Base-by-base conservation (phyloP, 371 early-diverging fungal genomes). In the Capillidium heterosporum region DNA sequence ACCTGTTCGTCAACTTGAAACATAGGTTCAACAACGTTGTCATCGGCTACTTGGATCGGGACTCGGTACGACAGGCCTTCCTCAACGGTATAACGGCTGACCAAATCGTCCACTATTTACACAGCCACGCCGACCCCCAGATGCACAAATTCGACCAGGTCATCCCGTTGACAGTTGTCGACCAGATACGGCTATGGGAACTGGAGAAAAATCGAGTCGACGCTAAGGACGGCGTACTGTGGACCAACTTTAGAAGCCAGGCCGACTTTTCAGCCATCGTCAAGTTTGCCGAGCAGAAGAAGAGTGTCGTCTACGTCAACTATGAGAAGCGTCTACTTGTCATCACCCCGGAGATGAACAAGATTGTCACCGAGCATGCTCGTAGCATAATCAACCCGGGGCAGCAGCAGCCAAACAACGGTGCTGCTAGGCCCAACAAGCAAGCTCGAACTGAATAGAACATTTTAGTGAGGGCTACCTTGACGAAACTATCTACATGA, bases 181-280 rank as follows among this genome's bases (percentile, higher is more conserved):
- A 96, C 71, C 99, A 99, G 69, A 87, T 98, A 31, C 73, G 85
- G 32, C 68, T 98, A 57, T 98, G 98, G 98, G 98, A 98, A 67
- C 80, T 85, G 69, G 98, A 98, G 65, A 77, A 87, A 61, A 89
- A 97, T 60, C 74, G 99, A 28, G 70, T 98, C 24, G 68, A 72
- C 10, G 72, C 79, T 3, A 67, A 65, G 13, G 47, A 67, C 63
- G 70, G 75, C 72, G 63, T 59, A 59, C 32, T 42, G 2, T 35
- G 46, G 43, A 47, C 57, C 28, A 26, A 19, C 17, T 29, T 57
- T n/a, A n/a, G 71, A 40, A 67, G 77, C 29, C 76, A 73, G 60
- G 71, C 78, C 32, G 88, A 89, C 57, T 94, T 81, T 67, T 79
- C 80, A 46, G 81, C 79, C 0, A 74, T 84, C 10, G 67, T 78